Base-by-base conservation (phyloP, 169 alveolate species). In the Eimeria necatrix region DNA sequence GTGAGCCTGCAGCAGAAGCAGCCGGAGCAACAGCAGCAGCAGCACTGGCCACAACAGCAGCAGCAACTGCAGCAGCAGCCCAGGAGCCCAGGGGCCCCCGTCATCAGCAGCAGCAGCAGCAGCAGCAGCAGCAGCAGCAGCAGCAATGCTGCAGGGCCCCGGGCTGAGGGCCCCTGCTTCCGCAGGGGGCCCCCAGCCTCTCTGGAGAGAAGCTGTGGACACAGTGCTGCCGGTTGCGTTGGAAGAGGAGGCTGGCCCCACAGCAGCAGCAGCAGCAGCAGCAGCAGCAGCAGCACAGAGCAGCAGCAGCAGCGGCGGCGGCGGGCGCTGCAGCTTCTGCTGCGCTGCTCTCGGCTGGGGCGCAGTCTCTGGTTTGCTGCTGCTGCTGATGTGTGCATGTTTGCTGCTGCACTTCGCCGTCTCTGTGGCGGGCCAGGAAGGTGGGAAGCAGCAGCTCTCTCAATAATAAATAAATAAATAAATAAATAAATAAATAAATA, bases 251-350 rank as follows among this genome's bases (percentile, higher is more conserved):
- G 64, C 8, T 14, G 64, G 64, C 8, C n/a, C n/a, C n/a, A n/a
- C n/a, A n/a, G n/a, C n/a, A n/a, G 64, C 20, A 56, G 64, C 8
- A 8, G 14, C 64, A 56, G 64, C 64, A 56, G 64, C 64, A 56
- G 64, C 64, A 56, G 64, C 64, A 56, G 64, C 64, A 56, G 64
- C 64, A 56, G 64, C 64, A 56, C 20, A 56, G 20, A 56, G 64
- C 64, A 56, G 64, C 64, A 56, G 64, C 64, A 56, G 64, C 64
- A 56, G 64, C 64, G n/a, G n/a, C n/a, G n/a, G n/a, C n/a, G 64
- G 64, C 14, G 64, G 76, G 9, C 76, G 76, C 76, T 64, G 76
- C 76, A 64, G 76, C 76, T 24, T 64, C 41, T 64, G 76, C 76
- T 64, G 76, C 26, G 76, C 76, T 64, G 76, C 76, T 5, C 26